Evolutionary conservation across 805 yeast species (phyloP).

Genomic region (Starmerella potacharoeniae): DNA sequence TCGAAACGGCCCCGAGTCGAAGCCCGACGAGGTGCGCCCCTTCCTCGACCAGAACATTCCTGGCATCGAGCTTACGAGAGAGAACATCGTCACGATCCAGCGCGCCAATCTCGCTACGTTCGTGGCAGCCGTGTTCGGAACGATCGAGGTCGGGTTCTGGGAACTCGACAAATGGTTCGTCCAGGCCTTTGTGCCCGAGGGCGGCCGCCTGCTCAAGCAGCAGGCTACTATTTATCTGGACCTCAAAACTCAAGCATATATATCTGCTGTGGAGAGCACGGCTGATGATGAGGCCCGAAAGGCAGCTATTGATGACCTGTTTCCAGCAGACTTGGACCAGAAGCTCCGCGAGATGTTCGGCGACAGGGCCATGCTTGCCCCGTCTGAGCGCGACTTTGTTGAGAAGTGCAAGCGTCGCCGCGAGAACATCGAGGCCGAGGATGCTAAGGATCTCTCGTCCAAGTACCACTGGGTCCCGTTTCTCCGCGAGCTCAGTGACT

Average conservation of each 20-base stretch:
- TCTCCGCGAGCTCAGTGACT: conserved; percentile 65
- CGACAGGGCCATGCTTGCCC: conserved; percentile 38
- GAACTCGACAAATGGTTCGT: conserved; percentile 74
- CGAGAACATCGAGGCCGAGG: conserved; percentile 40
- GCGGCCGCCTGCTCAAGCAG: conserved; percentile 56
- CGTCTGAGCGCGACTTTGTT: conserved; percentile 71
- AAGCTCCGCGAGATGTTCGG: conserved; percentile 25
- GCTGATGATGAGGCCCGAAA: conserved; percentile 43
- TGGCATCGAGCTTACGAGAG: conserved; percentile 17
- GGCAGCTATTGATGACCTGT: conserved; percentile 62
- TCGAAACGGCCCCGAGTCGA: conserved; percentile 9
- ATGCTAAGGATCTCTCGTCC: conserved; percentile 44
- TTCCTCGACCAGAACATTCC: conserved; percentile 14
- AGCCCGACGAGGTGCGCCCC: conserved; percentile 16
- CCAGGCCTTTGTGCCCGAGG: conserved; percentile 72
- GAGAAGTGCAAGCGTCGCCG: conserved; percentile 62
- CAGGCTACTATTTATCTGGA: conserved; percentile 75
- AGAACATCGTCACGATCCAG: conserved; percentile 51
- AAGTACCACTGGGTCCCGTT: conserved; percentile 81
- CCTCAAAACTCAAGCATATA: conserved; percentile 88
- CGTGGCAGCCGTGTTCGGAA: conserved; percentile 73
- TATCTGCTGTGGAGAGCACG: conserved; percentile 57
- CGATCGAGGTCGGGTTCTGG: conserved; percentile 77
- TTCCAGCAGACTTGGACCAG: conserved; percentile 51
- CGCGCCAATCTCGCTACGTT: conserved; percentile 84